phyloP scores from a whole-genome alignment of 2,329 filamentous ascomycete species.

The Colletotrichum orbiculare region DNA sequence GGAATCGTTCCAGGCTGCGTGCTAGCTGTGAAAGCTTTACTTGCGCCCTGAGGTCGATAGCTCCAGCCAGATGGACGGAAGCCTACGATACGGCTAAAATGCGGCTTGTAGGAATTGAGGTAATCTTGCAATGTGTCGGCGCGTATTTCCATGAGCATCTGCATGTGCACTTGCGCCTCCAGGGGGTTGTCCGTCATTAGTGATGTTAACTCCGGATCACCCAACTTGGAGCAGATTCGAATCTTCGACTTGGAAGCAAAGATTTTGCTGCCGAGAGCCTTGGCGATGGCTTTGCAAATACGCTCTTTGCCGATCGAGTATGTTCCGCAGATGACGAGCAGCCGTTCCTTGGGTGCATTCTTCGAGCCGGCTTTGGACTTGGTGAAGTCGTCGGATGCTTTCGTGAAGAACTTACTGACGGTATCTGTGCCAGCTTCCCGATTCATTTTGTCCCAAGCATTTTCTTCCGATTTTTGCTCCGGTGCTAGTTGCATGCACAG shows the following conservation, averaged over 20 bases:
- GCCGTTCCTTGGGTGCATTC: slow-evolving; percentile 60
- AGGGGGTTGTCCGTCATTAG: slow-evolving; percentile 83
- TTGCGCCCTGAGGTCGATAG: slow-evolving; percentile 75
- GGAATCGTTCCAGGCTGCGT: slow-evolving; percentile 61
- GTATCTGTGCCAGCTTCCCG: slow-evolving; percentile 54
- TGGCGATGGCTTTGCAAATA: slow-evolving; percentile 91
- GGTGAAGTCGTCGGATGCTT: slow-evolving; percentile 45
- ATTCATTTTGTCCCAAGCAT: slow-evolving; percentile 58
- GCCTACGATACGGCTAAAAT: slow-evolving; percentile 88
- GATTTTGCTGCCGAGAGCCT: slow-evolving; percentile 87
- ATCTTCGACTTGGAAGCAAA: slow-evolving; percentile 87
- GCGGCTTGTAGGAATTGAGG: slow-evolving; percentile 79
- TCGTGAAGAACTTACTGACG: slow-evolving; percentile 65
- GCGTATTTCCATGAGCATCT: slow-evolving; percentile 92
- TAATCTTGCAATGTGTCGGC: slow-evolving; percentile 93
- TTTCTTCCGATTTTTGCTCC: slow-evolving; percentile 63
- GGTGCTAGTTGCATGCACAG: slow-evolving; percentile 84
- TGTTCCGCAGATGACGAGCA: slow-evolving; percentile 93
- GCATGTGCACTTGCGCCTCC: slow-evolving; percentile 97
- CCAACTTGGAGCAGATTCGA: slow-evolving; percentile 84
- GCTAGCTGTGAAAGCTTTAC: slow-evolving; percentile 64
- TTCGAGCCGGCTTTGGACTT: slow-evolving; percentile 43
- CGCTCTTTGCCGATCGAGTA: slow-evolving; percentile 99
- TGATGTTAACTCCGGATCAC: slow-evolving; percentile 82
- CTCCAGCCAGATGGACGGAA: slow-evolving; percentile 96